Conservation (phyloP, 2,329 filamentous ascomycete species). For the Cytospora chrysosperma region DNA sequence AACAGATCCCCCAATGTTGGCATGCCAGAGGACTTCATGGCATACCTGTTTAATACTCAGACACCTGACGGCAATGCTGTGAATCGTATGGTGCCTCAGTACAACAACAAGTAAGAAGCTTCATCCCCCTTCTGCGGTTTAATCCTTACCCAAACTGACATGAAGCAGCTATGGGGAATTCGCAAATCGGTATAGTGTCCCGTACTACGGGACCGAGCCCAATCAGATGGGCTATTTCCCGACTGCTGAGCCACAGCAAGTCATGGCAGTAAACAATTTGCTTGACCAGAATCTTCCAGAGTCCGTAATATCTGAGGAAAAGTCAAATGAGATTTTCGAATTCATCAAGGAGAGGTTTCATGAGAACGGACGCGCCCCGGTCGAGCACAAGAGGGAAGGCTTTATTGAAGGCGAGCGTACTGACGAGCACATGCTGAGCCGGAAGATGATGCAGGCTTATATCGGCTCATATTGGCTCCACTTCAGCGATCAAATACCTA, state of each 20-base stretch:
- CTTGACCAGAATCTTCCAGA: constrained; percentile 79
- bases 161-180: constrained; percentile 52
- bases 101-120: constrained; percentile 40
- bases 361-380: constrained; percentile 71
- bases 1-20: constrained; percentile 82
- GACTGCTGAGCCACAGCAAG: constrained; percentile 63
- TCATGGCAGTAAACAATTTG: constrained; percentile 87
- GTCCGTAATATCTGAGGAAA: constrained; percentile 80
- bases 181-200: constrained; percentile 45
- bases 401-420: constrained; percentile 78
- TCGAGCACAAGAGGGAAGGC: constrained; percentile 71
- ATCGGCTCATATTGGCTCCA: constrained; percentile 92
- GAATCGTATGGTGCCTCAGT: constrained; percentile 48
- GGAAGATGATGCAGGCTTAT: constrained; percentile 94
- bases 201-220: constrained; percentile 50
- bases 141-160: constrained; percentile 29
- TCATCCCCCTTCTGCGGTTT: neutral
- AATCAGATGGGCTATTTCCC: constrained; percentile 55
- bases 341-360: constrained; percentile 80
- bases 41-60: constrained; percentile 76
- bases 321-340: constrained; percentile 78
- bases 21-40: constrained; percentile 83
- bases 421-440: constrained; percentile 69
- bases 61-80: constrained; percentile 54
- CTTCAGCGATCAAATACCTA: constrained; percentile 91